Conservation (phyloP, 345 rosid genomes). For the Erodium maritimum region DNA sequence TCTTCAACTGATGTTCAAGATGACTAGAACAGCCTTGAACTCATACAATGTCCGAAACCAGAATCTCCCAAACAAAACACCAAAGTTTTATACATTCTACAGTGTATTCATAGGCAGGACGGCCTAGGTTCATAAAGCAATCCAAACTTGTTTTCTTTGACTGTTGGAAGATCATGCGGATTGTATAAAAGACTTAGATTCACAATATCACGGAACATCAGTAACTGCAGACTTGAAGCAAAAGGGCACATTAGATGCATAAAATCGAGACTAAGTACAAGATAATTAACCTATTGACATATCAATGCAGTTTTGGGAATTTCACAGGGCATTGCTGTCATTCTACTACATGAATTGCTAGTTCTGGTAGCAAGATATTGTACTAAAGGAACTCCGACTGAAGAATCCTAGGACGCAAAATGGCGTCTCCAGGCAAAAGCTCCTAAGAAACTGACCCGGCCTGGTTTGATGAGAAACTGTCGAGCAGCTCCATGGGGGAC, state of each 20-base stretch:
- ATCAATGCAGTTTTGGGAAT: neutral
- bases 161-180: neutral
- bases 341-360: neutral
- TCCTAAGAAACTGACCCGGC: constrained; percentile 9
- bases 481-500: constrained; percentile 42
- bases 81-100: neutral
- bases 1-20: constrained; percentile 1
- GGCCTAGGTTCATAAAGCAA: neutral
- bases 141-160: neutral
- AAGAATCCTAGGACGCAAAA: constrained; percentile 7
- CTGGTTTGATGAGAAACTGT: constrained; percentile 27
- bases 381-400: constrained; percentile 9
- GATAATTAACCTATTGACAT: neutral
- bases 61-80: neutral
- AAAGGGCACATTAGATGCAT: too few species aligned
- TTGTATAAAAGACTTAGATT: neutral
- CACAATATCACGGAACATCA: neutral
- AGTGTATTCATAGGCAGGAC: neutral
- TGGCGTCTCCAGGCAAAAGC: constrained; percentile 9
- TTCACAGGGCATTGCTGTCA: constrained; percentile 10
- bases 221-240: neutral
- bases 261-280: too few species aligned
- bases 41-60: neutral
- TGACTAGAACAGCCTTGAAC: constrained; percentile 4
- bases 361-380: neutral